These are phyloP conservation scores for Xerocomellus intermedius DNA, from an alignment of 768 basidiomycete genomes.

Conservation along the genomic window DNA sequence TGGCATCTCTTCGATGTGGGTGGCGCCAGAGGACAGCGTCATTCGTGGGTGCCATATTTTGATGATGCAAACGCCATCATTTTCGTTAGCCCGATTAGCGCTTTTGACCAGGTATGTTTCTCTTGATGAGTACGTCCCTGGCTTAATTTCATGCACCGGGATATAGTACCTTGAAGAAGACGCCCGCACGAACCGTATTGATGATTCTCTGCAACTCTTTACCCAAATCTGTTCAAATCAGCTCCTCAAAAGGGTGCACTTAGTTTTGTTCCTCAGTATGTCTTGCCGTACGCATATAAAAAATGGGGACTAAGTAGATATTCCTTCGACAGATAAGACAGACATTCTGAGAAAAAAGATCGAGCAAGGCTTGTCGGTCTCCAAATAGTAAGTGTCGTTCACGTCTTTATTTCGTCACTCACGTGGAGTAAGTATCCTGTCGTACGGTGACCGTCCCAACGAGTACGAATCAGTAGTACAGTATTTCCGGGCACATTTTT, in stretches of 20 bases:
- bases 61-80: conserved; percentile 79
- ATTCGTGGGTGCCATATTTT: conserved; percentile 68
- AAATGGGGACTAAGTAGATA: neutral
- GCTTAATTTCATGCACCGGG: neutral
- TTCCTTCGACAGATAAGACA: conserved; percentile 57
- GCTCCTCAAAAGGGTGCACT: conserved; percentile 67
- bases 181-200: conserved; percentile 78
- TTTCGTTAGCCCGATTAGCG: conserved; percentile 75
- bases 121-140: neutral
- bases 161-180: conserved; percentile 83
- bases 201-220: conserved; percentile 86
- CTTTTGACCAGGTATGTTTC: conserved; percentile 64
- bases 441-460: conserved; percentile 77
- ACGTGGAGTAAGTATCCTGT: conserved; percentile 58
- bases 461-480: conserved; percentile 79
- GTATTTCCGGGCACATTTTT: conserved; percentile 86
- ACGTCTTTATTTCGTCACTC: conserved; percentile 3
- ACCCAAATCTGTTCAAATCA: conserved; percentile 82
- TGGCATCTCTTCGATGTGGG: conserved; percentile 76
- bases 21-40: conserved; percentile 68
- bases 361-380: conserved; percentile 64
- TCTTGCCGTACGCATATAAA: neutral
- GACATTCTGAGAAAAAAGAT: conserved; percentile 75
- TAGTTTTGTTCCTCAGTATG: conserved; percentile 60
- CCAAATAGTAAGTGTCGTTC: conserved; percentile 64